Base-by-base conservation (phyloP, 441 rosid species). In the Croton setiger region DNA sequence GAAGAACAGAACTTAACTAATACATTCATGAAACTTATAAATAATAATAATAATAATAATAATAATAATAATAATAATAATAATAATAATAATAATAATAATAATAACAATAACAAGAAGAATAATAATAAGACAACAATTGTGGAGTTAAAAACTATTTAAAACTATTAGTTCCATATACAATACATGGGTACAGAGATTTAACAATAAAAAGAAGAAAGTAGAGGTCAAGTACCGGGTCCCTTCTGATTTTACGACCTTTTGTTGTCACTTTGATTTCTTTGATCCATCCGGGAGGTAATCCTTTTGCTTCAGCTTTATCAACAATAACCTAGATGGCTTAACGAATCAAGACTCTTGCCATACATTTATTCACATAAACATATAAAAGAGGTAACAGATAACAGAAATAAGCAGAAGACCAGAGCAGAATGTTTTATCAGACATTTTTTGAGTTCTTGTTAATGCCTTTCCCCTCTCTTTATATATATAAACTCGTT, bases 241-340 rank as follows among this genome's bases (percentile, higher is more conserved):
- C 97, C 83, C 79, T 87, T 82, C 96, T 80, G 57, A 63, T 68
- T 82, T 67, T 83, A 67, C 79, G 68, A 43, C 79, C 87, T 68
- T 67, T 81, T 88, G 79, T 86, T 45, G 83, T 79, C 63, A 87
- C 76, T 70, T 73, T 85, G 57, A 87, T 70, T 80, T 94, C 88
- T 86, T 89, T 89, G 79, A 75, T 88, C 98, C 98, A 93, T 81
- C 97, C 96, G 59, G 82, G 64, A 61, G 96, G 97, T 64, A 91
- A 84, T 41, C 93, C 97, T 75, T 93, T 84, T 23, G 92, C 86
- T 23, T 74, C 81, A 74, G 52, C 81, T 83, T 76, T 88, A 85
- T 88, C 93, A 33, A 78, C 66, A 68, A 63, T 76, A 76, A 86
- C 84, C 97, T 89, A 80, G 59, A 76, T 79, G 72, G 78, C 77